Percentiles rank a stretch among this genome's conserved stretches.
phyloP scores from a whole-genome alignment of 1,284 basidiomycete genomes.

The Coniferiporia weirii region DNA sequence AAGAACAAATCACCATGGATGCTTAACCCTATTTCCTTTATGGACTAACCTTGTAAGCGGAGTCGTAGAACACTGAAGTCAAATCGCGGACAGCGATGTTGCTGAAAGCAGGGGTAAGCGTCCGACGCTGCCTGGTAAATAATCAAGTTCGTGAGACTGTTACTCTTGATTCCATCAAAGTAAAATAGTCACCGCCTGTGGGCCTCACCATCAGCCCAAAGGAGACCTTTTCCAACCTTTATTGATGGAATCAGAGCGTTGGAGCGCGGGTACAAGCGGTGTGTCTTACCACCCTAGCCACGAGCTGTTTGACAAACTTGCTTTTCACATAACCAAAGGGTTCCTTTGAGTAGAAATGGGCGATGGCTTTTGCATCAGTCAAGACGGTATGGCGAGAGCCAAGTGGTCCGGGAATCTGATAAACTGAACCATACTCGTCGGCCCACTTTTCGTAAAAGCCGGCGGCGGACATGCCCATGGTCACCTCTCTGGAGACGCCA shows the following conservation, averaged over 20 bases:
- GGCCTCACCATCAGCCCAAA: slow-evolving; percentile 48
- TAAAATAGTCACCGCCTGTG: slow-evolving; percentile 32
- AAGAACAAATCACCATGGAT: not conserved
- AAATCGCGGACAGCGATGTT: slow-evolving; percentile 34
- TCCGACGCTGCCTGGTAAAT: slow-evolving; percentile 35
- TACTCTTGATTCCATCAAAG: not conserved
- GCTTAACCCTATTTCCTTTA: not conserved
- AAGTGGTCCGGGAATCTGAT: slow-evolving; percentile 35
- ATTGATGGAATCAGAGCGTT: not conserved
- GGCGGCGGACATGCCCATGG: slow-evolving; percentile 18
- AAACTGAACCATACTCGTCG: slow-evolving; percentile 44
- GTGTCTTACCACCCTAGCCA: slow-evolving; percentile 37
- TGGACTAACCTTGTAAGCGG: slow-evolving; percentile 41
- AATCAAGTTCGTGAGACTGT: not conserved
- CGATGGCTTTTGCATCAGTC: slow-evolving; percentile 49
- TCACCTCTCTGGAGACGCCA: slow-evolving; percentile 14
- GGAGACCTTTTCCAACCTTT: slow-evolving; percentile 44
- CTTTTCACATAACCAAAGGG: slow-evolving; percentile 44
- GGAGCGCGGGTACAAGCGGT: not conserved
- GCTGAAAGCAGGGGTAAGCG: slow-evolving; percentile 38
- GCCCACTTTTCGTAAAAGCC: slow-evolving; percentile 31
- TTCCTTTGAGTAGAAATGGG: slow-evolving; percentile 47
- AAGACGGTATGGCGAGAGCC: slow-evolving; percentile 39
- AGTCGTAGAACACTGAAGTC: slow-evolving; percentile 37
- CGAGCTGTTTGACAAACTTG: slow-evolving; percentile 30